Evolutionary conservation across 2,329 filamentous ascomycete species (phyloP).

Genomic region (Trichoderma sp.): DNA sequence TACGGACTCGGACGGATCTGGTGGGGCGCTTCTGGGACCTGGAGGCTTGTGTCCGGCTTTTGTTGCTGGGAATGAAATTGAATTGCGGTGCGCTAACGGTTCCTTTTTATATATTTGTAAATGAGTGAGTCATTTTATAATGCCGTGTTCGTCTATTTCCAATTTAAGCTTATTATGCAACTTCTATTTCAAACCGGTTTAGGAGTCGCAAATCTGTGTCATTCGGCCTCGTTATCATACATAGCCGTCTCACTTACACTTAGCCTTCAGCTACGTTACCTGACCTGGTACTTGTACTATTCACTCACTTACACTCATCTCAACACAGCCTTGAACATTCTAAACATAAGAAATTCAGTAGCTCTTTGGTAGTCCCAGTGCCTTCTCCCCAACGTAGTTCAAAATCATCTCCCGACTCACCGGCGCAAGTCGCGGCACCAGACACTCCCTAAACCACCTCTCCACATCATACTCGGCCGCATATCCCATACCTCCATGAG

Average conservation of each 20-base stretch:
- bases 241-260: neutral
- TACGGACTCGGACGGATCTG: neutral
- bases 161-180: neutral
- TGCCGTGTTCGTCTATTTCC: neutral
- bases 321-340: too few relatives aligned
- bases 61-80: neutral
- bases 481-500: slow-evolving; percentile 66
- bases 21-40: neutral
- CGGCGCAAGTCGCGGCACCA: slow-evolving; percentile 65
- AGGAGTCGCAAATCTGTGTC: neutral
- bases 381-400: slow-evolving; percentile 71
- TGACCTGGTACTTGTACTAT: too few relatives aligned
- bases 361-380: slow-evolving; percentile 65
- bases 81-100: neutral
- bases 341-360: slow-evolving; percentile 47
- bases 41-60: neutral
- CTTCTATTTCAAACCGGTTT: neutral
- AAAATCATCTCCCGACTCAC: slow-evolving; percentile 73
- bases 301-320: neutral
- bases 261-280: neutral
- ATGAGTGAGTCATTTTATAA: neutral
- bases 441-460: slow-evolving; percentile 63
- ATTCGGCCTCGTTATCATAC: neutral
- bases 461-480: slow-evolving; percentile 66
- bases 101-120: neutral